Evolutionary conservation across 179 eudicot genomes (phyloP), one percentile per base, ranked within the genome.

Genomic region (Camellia oleifera): DNA sequence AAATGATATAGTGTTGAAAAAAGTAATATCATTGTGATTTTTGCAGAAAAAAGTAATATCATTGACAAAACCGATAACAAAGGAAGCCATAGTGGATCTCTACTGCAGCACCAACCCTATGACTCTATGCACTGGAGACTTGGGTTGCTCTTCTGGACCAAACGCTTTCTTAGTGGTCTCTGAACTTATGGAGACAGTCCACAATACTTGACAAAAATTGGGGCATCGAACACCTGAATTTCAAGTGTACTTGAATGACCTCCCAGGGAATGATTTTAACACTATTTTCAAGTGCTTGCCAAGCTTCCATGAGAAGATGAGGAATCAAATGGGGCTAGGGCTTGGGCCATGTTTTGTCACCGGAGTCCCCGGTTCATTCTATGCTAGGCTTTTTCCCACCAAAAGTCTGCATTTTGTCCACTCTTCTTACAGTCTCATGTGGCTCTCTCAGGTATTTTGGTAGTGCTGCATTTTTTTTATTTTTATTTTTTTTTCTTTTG

Each of bases 241-340:
- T 17, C 77, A 87, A 26, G 83, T 92, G 3, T 85, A 86, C 80
- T 88, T 94, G 0, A 94, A 94, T 26, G 98, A 94, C 69, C 93
- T 94, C 1, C 98, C 95, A 0, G 81, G 88, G 1, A 94, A 94
- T 67, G 98, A 94, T 81, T 94, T 94, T 84, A 94, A 94, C 81
- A 84, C 92, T 0, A 86, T 92, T 20, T 93, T 93, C 70, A 84
- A 75, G 80, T 82, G 87, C 23, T 84, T 92, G 85, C 96, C 96
- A 0, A 88, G 85, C 6, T 86, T 92, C 18, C 85, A 88, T 13
- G 68, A 46, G 12, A 83, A 85, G 58, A 73, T 86, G 12, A 75
- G 53, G 54, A 14, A 15, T 32, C n/a, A 54, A 14, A 32, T 52
- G 76, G 23, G 15, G 79, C 40, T 32, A 32, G 40, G 40, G 40